Evolutionary conservation across 208 protist species (phyloP).

Genomic region (Leishmania gerbilli): DNA sequence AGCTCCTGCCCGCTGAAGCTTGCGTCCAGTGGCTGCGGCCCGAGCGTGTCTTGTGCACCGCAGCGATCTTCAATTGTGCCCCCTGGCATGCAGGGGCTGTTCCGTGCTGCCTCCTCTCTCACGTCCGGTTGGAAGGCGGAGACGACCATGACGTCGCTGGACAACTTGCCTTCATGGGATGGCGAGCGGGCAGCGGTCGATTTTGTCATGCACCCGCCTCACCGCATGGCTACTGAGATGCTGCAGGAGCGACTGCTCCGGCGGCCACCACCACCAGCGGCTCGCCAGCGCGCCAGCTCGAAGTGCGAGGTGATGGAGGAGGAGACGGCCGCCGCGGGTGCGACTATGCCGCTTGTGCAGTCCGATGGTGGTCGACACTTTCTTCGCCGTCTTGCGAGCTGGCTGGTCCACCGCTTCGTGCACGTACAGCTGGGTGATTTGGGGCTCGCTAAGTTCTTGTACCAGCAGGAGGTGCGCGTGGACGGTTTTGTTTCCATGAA

Average conservation of each 20-base stretch:
- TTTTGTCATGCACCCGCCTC: slow-evolving; percentile 16
- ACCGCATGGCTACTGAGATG: slow-evolving; percentile 16
- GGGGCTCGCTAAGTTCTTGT: slow-evolving; percentile 66
- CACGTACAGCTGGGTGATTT: slow-evolving; percentile 85
- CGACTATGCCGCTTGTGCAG: not conserved
- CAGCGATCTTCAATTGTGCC: not conserved
- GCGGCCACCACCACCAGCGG: slow-evolving; percentile 2
- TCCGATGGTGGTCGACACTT: slow-evolving; percentile 1
- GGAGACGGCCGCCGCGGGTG: not conserved
- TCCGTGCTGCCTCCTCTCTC: not conserved
- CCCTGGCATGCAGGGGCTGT: not conserved
- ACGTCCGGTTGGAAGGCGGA: not conserved
- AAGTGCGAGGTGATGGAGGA: not conserved
- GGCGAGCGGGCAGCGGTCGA: slow-evolving; percentile 21
- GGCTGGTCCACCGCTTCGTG: slow-evolving; percentile 55
- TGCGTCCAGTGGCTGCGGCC: not conserved
- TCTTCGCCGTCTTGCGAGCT: slow-evolving; percentile 31
- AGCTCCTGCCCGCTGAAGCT: not conserved
- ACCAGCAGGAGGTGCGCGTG: slow-evolving; percentile 36
- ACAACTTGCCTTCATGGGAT: slow-evolving; percentile 24
- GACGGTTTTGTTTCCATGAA: slow-evolving; percentile 46
- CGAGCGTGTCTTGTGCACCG: not conserved
- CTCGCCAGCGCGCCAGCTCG: no score
- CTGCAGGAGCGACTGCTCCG: slow-evolving; percentile 21
- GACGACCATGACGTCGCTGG: slow-evolving; percentile 3